phyloP scores from a whole-genome alignment of 192 early-diverging fungal genomes.

The Piromyces sp. region DNA sequence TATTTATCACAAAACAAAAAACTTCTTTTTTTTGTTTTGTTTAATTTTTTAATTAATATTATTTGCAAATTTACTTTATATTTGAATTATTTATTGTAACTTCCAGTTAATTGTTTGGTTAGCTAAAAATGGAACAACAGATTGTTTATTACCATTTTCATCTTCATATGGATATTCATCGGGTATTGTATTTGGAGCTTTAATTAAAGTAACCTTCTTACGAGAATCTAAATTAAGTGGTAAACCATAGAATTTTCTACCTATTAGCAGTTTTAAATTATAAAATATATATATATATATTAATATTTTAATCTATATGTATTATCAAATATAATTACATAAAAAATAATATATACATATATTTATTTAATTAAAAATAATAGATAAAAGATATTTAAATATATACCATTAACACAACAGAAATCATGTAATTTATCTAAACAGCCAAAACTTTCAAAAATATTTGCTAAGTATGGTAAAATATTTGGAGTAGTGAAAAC shows the following conservation, averaged over 20 bases:
- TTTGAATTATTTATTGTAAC: background rate
- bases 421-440: slow-evolving; percentile 64
- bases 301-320: too few species aligned
- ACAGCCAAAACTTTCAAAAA: slow-evolving; percentile 72
- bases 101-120: background rate
- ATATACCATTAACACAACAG: slow-evolving; percentile 57
- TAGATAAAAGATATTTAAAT: too few species aligned
- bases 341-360: too few species aligned
- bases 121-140: background rate
- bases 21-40: too few species aligned
- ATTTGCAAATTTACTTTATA: too few species aligned
- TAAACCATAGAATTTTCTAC: slow-evolving; percentile 63
- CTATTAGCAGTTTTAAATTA: background rate
- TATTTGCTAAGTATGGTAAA: slow-evolving; percentile 68
- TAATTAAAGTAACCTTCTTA: background rate
- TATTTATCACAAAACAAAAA: too few species aligned
- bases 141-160: background rate
- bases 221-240: slow-evolving; percentile 5
- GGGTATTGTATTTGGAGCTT: background rate
- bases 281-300: too few species aligned
- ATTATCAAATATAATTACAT: too few species aligned
- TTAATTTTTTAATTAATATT: too few species aligned
- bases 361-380: too few species aligned
- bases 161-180: background rate
- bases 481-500: slow-evolving; percentile 82